Conservation (phyloP, 1,284 basidiomycete species). For the Nidula niveotomentosa region DNA sequence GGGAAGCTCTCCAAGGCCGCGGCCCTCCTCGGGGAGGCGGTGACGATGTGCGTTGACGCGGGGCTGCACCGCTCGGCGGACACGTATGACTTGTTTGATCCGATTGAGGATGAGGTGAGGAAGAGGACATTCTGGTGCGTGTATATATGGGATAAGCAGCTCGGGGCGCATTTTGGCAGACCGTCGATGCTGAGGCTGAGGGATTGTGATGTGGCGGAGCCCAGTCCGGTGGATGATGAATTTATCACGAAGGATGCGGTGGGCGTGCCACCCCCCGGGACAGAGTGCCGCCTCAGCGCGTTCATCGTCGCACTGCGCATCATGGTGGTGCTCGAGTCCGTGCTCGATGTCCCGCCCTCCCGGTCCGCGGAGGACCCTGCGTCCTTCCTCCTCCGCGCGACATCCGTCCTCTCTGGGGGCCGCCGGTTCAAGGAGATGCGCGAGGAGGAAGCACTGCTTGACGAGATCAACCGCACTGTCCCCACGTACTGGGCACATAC, state of each 20-base stretch:
- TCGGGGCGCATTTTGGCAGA: conserved; percentile 81
- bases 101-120: conserved; percentile 84
- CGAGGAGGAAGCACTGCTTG: conserved; percentile 78
- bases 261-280: conserved; percentile 65
- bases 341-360: conserved; percentile 70
- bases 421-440: conserved; percentile 63
- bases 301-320: conserved; percentile 77
- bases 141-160: conserved; percentile 92
- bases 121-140: conserved; percentile 95
- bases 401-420: conserved; percentile 52
- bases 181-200: conserved; percentile 82
- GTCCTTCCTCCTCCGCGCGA: conserved; percentile 62
- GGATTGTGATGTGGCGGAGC: conserved; percentile 87
- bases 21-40: conserved; percentile 78
- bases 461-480: conserved; percentile 73
- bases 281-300: conserved; percentile 74
- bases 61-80: conserved; percentile 86
- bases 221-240: conserved; percentile 84
- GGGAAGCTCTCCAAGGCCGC: conserved; percentile 88
- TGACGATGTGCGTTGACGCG: conserved; percentile 83
- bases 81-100: conserved; percentile 86
- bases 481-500: conserved; percentile 81
- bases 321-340: conserved; percentile 81
- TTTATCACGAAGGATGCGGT: conserved; percentile 76
- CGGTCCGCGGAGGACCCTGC: conserved; percentile 54